Base-by-base conservation (phyloP, 23 red algal genomes). In the Gracilaria vermiculophylla region DNA sequence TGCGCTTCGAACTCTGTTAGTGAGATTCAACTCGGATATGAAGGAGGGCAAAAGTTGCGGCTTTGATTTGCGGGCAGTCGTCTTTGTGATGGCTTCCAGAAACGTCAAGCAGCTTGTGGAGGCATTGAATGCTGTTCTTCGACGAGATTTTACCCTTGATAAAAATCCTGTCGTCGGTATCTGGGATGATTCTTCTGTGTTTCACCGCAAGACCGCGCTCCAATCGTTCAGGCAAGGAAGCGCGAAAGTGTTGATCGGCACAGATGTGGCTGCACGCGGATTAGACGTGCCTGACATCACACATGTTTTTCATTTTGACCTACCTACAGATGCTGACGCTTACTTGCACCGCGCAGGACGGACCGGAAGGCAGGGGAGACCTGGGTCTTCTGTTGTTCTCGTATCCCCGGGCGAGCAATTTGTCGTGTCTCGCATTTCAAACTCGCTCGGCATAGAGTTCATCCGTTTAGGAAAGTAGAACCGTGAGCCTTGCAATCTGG, bases 331-430 rank as follows among this genome's bases (percentile, higher is more conserved):
- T 81, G 79, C 93, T n/a, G 93, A 99, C 67, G 79, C 85, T 62
- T 99, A 99, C 48, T 57, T 95, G 25, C 97, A 99, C 70, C 92
- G 97, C 21, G 88, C 95, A 28, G 95, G 95, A 8, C 86, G 94
- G 4, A 36, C 94, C 0, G 94, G 94, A 2, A 56, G 94, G 20
- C 69, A 86, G 31, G 94, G 94, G 6, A 55, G 86, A 33, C 56
- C 48, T 25, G 94, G 94, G 39, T 75, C 54, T 48, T 82, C 86
- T 11, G 72, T 96, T 53, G 69, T 76, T 20, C 73, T 96, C 19
- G 61, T 96, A 27, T 62, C 80, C 16, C 86, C 86, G 0, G 94
- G 86, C 14, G 94, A 96, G 52, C 69, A 62, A 42, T 96, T 96
- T 76, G 94, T 96, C 24, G 62, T 96, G 24, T 54, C 69, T 45